phyloP scores from a whole-genome alignment of 2,329 filamentous ascomycete genomes.

The Calcarisporium arbuscula region DNA sequence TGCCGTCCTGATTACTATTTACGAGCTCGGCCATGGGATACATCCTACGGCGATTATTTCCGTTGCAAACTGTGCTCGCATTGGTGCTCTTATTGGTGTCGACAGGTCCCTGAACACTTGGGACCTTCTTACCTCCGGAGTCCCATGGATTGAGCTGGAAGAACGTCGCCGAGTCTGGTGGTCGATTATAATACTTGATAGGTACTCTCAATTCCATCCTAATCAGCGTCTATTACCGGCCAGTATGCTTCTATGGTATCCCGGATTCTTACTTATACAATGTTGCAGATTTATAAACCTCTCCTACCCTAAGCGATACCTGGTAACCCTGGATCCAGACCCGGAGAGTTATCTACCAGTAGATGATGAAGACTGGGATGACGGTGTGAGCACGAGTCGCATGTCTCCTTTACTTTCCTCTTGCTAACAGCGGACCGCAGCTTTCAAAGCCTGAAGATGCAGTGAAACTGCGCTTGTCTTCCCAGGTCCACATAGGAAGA shows the following conservation, averaged over 20 bases:
- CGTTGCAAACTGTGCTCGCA: constrained; percentile 5
- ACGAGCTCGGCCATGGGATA: constrained; percentile 4
- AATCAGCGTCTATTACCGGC: too few species aligned
- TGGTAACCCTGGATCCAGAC: constrained; percentile 8
- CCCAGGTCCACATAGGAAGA: constrained; percentile 5
- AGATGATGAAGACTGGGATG: constrained; percentile 8
- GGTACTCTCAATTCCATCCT: too few species aligned
- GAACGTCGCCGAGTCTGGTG: constrained; percentile 7
- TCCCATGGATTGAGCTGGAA: constrained; percentile 6
- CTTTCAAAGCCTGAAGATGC: not conserved
- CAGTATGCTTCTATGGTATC: too few species aligned
- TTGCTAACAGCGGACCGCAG: too few species aligned
- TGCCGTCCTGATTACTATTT: constrained; percentile 4
- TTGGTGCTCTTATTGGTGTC: constrained; percentile 2
- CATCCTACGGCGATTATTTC: constrained; percentile 5
- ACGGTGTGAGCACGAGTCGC: constrained; percentile 3
- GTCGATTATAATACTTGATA: constrained; percentile 7
- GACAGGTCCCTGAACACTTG: constrained; percentile 3
- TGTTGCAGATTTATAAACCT: constrained; percentile 8
- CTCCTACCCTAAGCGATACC: constrained; percentile 4
- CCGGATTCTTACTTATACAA: too few species aligned
- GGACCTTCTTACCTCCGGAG: not conserved
- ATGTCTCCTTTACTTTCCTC: too few species aligned
- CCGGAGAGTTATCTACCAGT: constrained; percentile 7
- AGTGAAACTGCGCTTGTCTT: constrained; percentile 5